A percentile compares a stretch with the other conserved stretches of the same genome.
These are phyloP conservation scores for Coprinopsis marcescibilis DNA, from an alignment of 768 basidiomycete genomes.

Conservation along the genomic window DNA sequence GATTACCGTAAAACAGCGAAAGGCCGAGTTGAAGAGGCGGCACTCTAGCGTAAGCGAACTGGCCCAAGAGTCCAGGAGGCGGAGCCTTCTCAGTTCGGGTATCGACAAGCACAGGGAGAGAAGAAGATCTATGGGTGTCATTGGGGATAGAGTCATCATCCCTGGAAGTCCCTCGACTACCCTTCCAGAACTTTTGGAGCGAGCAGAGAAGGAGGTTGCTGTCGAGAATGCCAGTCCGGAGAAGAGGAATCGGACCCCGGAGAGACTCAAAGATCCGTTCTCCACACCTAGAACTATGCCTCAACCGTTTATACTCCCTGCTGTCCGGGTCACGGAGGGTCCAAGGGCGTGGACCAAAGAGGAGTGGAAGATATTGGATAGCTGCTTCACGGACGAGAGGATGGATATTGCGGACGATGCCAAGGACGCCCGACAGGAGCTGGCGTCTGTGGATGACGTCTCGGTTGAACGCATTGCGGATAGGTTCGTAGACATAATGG, in stretches of 20 bases:
- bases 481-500: conserved; percentile 48
- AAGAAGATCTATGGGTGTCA: conserved; percentile 34
- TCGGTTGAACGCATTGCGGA: conserved; percentile 51
- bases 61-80: conserved; percentile 28
- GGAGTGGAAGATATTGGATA: conserved; percentile 79
- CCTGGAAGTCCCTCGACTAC: conserved; percentile 50
- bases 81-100: conserved; percentile 25
- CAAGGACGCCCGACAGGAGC: conserved; percentile 19
- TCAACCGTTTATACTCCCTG: not conserved
- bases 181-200: conserved; percentile 48
- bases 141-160: conserved; percentile 49
- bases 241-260: conserved; percentile 3
- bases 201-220: conserved; percentile 50
- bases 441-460: conserved; percentile 51
- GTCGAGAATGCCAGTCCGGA: conserved; percentile 12
- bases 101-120: conserved; percentile 17
- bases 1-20: conserved; percentile 27
- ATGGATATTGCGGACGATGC: conserved; percentile 36
- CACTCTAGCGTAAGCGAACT: conserved; percentile 28
- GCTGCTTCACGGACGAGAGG: conserved; percentile 70
- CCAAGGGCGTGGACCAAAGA: conserved; percentile 54
- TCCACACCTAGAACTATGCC: conserved; percentile 20
- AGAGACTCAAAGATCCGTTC: conserved; percentile 19
- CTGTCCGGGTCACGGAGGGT: not conserved
- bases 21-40: conserved; percentile 23